phyloP scores from a whole-genome alignment of 345 rosid genomes.

The Microcos paniculata region DNA sequence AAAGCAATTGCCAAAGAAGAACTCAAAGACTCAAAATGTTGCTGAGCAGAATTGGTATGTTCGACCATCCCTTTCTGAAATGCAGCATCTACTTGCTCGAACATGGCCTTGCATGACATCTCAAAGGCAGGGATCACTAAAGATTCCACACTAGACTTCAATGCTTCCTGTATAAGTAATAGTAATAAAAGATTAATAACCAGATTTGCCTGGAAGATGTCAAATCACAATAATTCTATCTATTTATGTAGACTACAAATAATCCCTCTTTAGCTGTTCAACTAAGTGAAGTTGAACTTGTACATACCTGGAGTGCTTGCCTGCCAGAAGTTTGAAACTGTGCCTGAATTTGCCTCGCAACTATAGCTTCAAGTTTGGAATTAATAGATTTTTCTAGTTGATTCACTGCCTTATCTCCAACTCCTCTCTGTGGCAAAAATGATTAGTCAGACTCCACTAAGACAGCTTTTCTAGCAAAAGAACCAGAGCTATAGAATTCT shows the following conservation, averaged over 20 bases:
- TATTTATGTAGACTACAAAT: background rate
- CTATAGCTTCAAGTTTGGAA: conserved; percentile 76
- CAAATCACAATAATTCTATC: conserved; percentile 8
- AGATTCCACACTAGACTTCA: conserved; percentile 68
- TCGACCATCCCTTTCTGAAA: conserved; percentile 80
- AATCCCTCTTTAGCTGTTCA: conserved; percentile 5
- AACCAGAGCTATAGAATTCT: conserved; percentile 14
- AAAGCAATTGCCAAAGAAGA: conserved; percentile 71
- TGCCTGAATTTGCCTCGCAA: conserved; percentile 79
- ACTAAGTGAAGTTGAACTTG: conserved; percentile 11
- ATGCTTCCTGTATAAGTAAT: conserved; percentile 52
- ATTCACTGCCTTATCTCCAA: conserved; percentile 85
- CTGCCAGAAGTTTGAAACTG: conserved; percentile 95
- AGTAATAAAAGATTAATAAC: conserved; percentile 7
- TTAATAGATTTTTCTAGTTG: conserved; percentile 83
- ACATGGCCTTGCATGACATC: conserved; percentile 84
- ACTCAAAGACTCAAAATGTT: conserved; percentile 65
- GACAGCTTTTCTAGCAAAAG: conserved; percentile 15
- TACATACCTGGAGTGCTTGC: conserved; percentile 84
- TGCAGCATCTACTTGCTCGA: conserved; percentile 81
- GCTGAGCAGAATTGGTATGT: conserved; percentile 73
- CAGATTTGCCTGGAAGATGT: conserved; percentile 15
- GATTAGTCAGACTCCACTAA: conserved; percentile 16
- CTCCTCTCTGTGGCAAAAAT: conserved; percentile 60
- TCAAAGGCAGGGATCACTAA: conserved; percentile 89